phyloP scores from a whole-genome alignment of 164 flowering plant genomes.

The Annona squamosa region DNA sequence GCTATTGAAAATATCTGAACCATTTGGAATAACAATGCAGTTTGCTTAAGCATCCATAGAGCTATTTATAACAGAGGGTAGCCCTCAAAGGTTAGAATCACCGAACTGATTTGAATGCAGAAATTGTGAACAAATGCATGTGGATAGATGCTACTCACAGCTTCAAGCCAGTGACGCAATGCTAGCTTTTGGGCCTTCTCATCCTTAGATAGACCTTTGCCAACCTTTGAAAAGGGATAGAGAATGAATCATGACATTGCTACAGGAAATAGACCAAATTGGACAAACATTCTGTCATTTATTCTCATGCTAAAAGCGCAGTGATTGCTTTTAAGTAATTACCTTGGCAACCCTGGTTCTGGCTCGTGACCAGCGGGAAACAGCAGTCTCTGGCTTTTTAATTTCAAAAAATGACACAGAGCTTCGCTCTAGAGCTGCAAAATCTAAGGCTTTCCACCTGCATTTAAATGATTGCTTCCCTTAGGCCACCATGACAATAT shows the following conservation, averaged over 20 bases:
- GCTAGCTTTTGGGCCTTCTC: slow-evolving; percentile 73
- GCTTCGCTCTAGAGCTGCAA: slow-evolving; percentile 40
- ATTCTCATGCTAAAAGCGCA: background rate
- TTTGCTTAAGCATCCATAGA: background rate
- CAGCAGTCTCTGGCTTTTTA: slow-evolving; percentile 44
- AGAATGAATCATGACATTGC: background rate
- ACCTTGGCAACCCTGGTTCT: slow-evolving; percentile 58
- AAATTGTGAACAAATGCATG: background rate
- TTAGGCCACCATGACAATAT: slow-evolving; percentile 1
- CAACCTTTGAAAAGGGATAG: slow-evolving; percentile 36
- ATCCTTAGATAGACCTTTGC: slow-evolving; percentile 68
- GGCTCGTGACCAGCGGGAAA: slow-evolving; percentile 55
- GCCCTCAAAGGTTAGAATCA: background rate
- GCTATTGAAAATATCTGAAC: background rate
- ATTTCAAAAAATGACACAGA: slow-evolving; percentile 44
- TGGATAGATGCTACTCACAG: slow-evolving; percentile 35
- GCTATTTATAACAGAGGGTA: background rate
- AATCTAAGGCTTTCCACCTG: slow-evolving; percentile 73
- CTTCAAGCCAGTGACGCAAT: slow-evolving; percentile 79
- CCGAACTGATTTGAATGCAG: background rate
- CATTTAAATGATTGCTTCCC: background rate
- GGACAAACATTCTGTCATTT: background rate
- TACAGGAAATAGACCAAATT: background rate
- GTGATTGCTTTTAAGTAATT: background rate
- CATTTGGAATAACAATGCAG: background rate